Evolutionary conservation across 1,139 yeast species (phyloP).

Genomic region (Geotrichum bryndzae): DNA sequence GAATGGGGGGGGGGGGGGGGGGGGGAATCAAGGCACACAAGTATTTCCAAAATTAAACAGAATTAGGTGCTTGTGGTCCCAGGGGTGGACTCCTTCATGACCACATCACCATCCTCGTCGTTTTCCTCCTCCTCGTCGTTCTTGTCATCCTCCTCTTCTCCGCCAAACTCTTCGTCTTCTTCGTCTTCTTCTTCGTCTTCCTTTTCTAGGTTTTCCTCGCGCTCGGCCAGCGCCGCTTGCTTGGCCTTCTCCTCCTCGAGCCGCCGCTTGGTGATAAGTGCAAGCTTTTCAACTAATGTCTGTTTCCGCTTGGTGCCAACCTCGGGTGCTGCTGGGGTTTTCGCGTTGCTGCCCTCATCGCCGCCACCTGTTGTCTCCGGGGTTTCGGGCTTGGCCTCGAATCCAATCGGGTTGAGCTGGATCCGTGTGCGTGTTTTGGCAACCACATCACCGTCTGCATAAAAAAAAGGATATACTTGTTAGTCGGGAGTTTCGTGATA

Average conservation of each 20-base stretch:
- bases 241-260: constrained; percentile 7
- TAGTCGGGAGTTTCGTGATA: constrained; percentile 7
- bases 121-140: constrained; percentile 6
- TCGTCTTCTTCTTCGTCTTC: background rate
- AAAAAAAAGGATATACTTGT: background rate
- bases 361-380: constrained; percentile 16
- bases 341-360: too few relatives aligned
- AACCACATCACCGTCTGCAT: constrained; percentile 26
- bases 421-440: constrained; percentile 28
- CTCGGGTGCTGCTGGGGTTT: background rate
- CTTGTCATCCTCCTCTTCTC: constrained; percentile 1
- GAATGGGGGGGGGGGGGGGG: background rate
- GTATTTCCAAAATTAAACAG: background rate
- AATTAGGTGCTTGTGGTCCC: background rate
- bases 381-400: constrained; percentile 20
- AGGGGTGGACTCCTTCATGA: background rate
- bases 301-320: constrained; percentile 7
- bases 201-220: background rate
- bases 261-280: constrained; percentile 20
- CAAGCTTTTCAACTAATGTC: constrained; percentile 26
- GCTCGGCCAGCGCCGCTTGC: background rate
- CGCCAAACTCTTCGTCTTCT: constrained; percentile 1
- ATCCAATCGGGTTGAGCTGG: constrained; percentile 22
- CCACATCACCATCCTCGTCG: constrained; percentile 7
- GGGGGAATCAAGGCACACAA: background rate